phyloP scores from a whole-genome alignment of 1,284 basidiomycete species.

The Phylloporus sp. region DNA sequence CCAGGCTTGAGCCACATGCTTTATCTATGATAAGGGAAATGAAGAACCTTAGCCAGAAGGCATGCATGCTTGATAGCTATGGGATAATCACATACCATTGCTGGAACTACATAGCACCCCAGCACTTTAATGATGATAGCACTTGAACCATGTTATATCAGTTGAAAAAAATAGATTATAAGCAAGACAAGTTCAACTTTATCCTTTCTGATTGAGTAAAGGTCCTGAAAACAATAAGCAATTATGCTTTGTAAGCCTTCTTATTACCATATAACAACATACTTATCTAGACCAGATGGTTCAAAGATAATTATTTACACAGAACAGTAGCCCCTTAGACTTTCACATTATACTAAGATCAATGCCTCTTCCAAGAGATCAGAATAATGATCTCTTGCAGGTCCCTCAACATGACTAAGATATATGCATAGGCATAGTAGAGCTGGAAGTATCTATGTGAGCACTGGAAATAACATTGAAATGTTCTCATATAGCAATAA shows the following conservation, averaged over 20 bases:
- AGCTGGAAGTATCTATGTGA: conserved; percentile 1
- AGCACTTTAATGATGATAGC: conserved; percentile 8
- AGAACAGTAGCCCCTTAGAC: conserved; percentile 10
- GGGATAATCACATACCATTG: conserved; percentile 11
- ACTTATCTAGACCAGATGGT: conserved; percentile 7
- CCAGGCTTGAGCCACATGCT: conserved; percentile 6
- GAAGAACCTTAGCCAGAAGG: not conserved
- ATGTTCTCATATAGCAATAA: too few species aligned
- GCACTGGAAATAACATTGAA: not conserved
- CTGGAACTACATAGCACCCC: conserved; percentile 17
- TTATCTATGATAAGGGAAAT: not conserved
- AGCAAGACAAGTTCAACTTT: conserved; percentile 13
- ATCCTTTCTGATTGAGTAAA: conserved; percentile 5
- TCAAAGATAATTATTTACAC: conserved; percentile 2
- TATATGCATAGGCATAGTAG: conserved; percentile 11
- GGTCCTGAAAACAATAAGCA: not conserved
- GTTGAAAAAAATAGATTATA: conserved; percentile 1
- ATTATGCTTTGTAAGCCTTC: conserved; percentile 10
- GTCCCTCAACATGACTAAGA: conserved; percentile 5
- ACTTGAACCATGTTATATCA: conserved; percentile 12
- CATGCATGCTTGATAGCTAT: not conserved
- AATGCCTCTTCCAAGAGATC: not conserved
- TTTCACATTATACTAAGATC: not conserved
- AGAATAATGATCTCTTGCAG: not conserved
- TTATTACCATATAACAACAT: not conserved